These are phyloP conservation scores for Plectosphaerella plurivora DNA, from an alignment of 2,329 filamentous ascomycete genomes.

Conservation along the genomic window DNA sequence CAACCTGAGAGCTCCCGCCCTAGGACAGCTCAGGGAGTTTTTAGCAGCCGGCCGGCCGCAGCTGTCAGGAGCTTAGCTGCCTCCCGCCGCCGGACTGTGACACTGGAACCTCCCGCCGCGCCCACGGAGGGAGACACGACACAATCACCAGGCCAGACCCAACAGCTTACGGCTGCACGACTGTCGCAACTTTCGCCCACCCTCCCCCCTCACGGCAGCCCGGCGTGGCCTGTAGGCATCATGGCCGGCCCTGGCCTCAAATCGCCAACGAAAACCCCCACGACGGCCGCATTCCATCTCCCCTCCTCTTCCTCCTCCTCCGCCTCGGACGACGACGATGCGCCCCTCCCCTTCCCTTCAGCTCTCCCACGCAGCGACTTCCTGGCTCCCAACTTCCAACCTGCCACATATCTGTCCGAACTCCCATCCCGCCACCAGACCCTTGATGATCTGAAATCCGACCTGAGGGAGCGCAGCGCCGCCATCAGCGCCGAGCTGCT, in stretches of 20 bases:
- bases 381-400: constrained; percentile 70
- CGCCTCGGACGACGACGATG: constrained; percentile 49
- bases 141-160: no score
- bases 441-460: constrained; percentile 84
- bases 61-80: no score
- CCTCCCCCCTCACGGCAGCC: no score
- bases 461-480: constrained; percentile 76
- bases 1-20: no score
- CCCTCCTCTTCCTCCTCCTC: constrained; percentile 33
- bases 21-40: no score
- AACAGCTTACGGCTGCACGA: no score
- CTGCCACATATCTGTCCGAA: constrained; percentile 74
- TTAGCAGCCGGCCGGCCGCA: no score
- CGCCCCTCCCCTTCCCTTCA: constrained; percentile 79
- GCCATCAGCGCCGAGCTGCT: constrained; percentile 81
- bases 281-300: constrained; percentile 32
- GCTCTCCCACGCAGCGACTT: constrained; percentile 83
- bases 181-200: no score
- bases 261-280: constrained; percentile 5
- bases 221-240: neutral
- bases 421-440: constrained; percentile 88
- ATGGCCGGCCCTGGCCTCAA: constrained; percentile 20
- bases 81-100: no score
- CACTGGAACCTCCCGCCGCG: no score
- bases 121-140: no score